A percentile compares a stretch with the other conserved stretches of the same genome.
phyloP scores from a whole-genome alignment of 2,329 filamentous ascomycete species.

The Neonectria ditissima region DNA sequence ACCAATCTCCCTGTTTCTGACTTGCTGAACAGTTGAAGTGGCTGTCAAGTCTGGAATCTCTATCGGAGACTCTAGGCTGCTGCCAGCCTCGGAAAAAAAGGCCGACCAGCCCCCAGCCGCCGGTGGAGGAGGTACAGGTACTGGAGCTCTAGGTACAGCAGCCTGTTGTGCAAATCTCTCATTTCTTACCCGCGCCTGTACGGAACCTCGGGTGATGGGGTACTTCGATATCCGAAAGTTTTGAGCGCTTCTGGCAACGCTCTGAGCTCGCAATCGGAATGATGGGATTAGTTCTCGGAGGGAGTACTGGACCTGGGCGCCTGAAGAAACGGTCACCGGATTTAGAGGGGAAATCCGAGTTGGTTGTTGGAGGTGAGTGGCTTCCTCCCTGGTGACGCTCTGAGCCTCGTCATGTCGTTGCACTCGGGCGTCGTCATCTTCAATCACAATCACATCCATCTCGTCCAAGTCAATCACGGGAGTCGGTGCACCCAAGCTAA shows the following conservation, averaged over 20 bases:
- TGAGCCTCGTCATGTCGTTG: neutral
- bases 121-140: neutral
- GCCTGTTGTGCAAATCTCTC: slow-evolving; percentile 12
- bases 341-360: neutral
- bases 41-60: slow-evolving; percentile 1
- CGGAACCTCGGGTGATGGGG: neutral
- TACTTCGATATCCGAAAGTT: slow-evolving; percentile 16
- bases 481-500: too few relatives aligned
- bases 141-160: neutral
- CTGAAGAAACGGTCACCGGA: neutral
- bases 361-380: too few relatives aligned
- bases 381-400: neutral
- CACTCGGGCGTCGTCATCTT: neutral
- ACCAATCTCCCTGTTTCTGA: slow-evolving; percentile 15
- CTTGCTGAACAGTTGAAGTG: slow-evolving; percentile 4
- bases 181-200: neutral
- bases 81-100: neutral
- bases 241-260: slow-evolving; percentile 6
- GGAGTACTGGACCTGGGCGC: neutral
- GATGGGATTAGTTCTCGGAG: slow-evolving; percentile 14
- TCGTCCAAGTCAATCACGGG: neutral
- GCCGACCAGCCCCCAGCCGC: neutral
- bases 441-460: neutral
- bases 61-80: neutral
- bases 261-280: slow-evolving; percentile 10